A percentile compares a stretch with the other conserved stretches of the same genome.
These are phyloP conservation scores for Deinandra increscens DNA, from an alignment of 129 eudicot species.

Conservation along the genomic window DNA sequence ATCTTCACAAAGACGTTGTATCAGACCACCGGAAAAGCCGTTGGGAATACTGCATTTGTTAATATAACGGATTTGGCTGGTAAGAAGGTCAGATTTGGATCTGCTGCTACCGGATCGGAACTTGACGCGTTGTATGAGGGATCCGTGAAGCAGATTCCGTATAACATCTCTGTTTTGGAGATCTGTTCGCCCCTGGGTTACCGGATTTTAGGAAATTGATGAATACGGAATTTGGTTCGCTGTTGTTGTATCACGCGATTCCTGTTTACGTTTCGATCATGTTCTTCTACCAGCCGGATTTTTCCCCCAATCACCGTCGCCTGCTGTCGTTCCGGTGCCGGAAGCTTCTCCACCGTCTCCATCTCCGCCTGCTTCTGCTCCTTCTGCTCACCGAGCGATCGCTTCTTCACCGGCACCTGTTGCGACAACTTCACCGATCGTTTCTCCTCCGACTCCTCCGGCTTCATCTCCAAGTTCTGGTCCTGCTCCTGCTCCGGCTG, in stretches of 20 bases:
- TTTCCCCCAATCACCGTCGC: conserved; percentile 33
- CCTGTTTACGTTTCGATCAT: conserved; percentile 44
- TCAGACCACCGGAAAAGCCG: conserved; percentile 85
- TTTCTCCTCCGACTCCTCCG: conserved; percentile 18
- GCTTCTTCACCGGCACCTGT: conserved; percentile 39
- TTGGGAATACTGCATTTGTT: conserved; percentile 45
- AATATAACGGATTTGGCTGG: conserved; percentile 75
- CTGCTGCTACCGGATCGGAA: conserved; percentile 45
- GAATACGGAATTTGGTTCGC: conserved; percentile 57
- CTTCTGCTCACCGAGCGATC: conserved; percentile 22
- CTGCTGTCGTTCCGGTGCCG: conserved; percentile 47
- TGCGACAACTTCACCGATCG: conserved; percentile 29
- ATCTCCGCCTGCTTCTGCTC: conserved; percentile 12
- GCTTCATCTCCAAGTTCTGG: conserved; percentile 3
- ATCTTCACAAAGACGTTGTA: conserved; percentile 64
- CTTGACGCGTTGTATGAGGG: conserved; percentile 47
- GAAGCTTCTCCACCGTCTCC: conserved; percentile 42
- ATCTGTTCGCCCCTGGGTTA: conserved; percentile 36
- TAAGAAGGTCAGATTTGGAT: conserved; percentile 71
- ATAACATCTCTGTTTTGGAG: conserved; percentile 66
- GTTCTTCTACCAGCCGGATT: conserved; percentile 54
- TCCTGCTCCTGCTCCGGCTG: conserved; percentile 32
- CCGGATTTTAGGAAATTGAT: conserved; percentile 54
- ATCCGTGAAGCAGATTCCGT: no score
- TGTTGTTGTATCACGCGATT: conserved; percentile 67